These are phyloP conservation scores for Chrysochromulina parva DNA, from an alignment of 78 protist genomes.

Conservation along the genomic window DNA sequence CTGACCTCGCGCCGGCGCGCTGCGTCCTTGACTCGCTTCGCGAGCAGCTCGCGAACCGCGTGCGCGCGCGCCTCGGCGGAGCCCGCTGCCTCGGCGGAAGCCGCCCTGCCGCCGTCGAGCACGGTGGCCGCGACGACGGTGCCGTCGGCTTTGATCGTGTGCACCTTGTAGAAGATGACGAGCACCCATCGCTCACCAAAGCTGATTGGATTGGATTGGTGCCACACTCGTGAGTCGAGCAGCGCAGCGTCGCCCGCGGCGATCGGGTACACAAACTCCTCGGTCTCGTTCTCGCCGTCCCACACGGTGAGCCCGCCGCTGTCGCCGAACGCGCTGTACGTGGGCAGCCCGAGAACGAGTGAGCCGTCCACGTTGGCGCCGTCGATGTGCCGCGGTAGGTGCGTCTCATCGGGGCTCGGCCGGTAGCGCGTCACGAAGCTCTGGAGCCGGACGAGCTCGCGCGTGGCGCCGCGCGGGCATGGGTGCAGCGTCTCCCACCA, in stretches of 20 bases:
- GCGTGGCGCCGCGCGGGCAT: not conserved
- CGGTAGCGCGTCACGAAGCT: conserved; percentile 27
- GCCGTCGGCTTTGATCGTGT: too few relatives aligned
- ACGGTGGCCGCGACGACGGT: too few relatives aligned
- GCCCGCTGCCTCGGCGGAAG: too few relatives aligned
- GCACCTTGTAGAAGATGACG: not conserved
- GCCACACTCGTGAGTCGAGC: not conserved
- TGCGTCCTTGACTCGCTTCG: too few relatives aligned
- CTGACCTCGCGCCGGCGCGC: too few relatives aligned
- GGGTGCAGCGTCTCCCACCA: not conserved
- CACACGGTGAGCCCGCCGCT: conserved; percentile 29
- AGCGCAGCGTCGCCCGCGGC: not conserved
- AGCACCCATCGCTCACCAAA: conserved; percentile 5
- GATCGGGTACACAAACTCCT: not conserved
- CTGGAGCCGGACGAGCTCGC: not conserved
- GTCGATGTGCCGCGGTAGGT: conserved; percentile 23
- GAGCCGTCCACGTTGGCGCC: conserved; percentile 23
- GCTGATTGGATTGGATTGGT: not conserved
- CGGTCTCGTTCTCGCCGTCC: conserved; percentile 7
- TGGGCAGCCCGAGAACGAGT: not conserved
- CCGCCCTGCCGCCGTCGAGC: too few relatives aligned
- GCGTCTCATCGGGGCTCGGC: not conserved
- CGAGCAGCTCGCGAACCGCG: too few relatives aligned
- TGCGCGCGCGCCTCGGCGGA: too few relatives aligned
- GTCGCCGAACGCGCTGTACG: too few relatives aligned